Evolutionary conservation across 257 asterid genomes (phyloP).

Genomic region (Fraxinus excelsior): DNA sequence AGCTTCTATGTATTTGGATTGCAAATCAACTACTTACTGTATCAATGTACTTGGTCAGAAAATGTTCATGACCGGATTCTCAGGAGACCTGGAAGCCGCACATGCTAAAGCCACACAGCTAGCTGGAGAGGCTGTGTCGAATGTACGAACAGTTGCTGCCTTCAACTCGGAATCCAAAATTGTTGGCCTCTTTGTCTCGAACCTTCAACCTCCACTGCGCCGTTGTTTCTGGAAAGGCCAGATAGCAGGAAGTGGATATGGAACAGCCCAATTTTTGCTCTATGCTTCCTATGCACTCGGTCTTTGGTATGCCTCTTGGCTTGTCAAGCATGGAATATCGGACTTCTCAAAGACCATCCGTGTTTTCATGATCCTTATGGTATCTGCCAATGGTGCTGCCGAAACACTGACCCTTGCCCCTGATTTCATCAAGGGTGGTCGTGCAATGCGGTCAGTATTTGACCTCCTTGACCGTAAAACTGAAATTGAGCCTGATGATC

Average conservation of each 20-base stretch:
- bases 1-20: not conserved
- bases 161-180: constrained; percentile 78
- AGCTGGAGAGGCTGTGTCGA: constrained; percentile 95
- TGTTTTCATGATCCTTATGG: constrained; percentile 94
- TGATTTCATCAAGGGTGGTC: constrained; percentile 84
- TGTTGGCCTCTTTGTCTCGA: constrained; percentile 56
- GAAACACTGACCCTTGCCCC: constrained; percentile 91
- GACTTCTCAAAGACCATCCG: constrained; percentile 90
- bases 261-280: constrained; percentile 79
- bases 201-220: constrained; percentile 62
- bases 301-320: constrained; percentile 94
- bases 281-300: constrained; percentile 92
- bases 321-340: constrained; percentile 84
- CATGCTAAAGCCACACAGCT: constrained; percentile 88
- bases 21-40: not conserved
- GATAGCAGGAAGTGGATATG: constrained; percentile 84
- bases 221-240: constrained; percentile 97
- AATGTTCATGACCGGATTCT: constrained; percentile 95
- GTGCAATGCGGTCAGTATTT: constrained; percentile 85
- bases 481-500: constrained; percentile 76
- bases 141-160: constrained; percentile 86
- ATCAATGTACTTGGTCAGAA: constrained; percentile 46
- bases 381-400: constrained; percentile 88
- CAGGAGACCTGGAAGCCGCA: constrained; percentile 90
- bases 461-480: constrained; percentile 84